Evolutionary conservation across 805 yeast species (phyloP), one percentile per base, ranked within the genome.

Genomic region (Starmerella apicola): DNA sequence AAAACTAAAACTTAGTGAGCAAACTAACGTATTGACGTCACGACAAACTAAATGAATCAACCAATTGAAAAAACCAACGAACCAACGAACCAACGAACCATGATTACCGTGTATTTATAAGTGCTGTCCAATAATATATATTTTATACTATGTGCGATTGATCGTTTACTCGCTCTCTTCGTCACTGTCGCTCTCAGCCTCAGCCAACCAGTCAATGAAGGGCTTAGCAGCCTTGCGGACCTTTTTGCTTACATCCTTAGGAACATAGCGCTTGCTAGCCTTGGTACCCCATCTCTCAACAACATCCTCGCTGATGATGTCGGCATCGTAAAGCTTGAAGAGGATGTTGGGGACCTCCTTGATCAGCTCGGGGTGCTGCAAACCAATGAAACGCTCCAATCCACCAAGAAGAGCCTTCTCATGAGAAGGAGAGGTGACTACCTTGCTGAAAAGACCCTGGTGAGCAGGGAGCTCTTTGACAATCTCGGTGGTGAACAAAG

Each of bases 221-320:
- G 97, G 94, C 65, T 85, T 86, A 45, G 96, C 96, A 34, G 95
- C 91, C 64, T 78, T 82, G 64, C 95, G 81, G 37, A 86, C 94
- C 71, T 82, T 88, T 68, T 88, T 88, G 38, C 93, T 79, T 25
- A 76, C 70, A 34, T 84, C 94, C 67, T 88, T 91, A 46, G 93
- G 81, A 45, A 91, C 95, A 55, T 78, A 91, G 63, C 85, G 86
- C 69, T 85, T 85, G 38, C 94, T 81, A 36, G 82, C 86, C 63
- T 76, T 85, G 38, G 88, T 72, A 56, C 95, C 96, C 84, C 95
- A 91, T 35, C 72, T 72, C 52, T 70, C 60, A 37, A 84, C 71
- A 32, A 73, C 81, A 42, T 81, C 95, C 65, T 91, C 98, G 36
- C 83, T 73, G 36, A 82, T 66, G 44, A 91, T 64, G 51, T 91